A percentile compares a stretch with the other conserved stretches of the same genome.
phyloP scores from a whole-genome alignment of 768 basidiomycete genomes.

The Cystofilobasidium ferigula region DNA sequence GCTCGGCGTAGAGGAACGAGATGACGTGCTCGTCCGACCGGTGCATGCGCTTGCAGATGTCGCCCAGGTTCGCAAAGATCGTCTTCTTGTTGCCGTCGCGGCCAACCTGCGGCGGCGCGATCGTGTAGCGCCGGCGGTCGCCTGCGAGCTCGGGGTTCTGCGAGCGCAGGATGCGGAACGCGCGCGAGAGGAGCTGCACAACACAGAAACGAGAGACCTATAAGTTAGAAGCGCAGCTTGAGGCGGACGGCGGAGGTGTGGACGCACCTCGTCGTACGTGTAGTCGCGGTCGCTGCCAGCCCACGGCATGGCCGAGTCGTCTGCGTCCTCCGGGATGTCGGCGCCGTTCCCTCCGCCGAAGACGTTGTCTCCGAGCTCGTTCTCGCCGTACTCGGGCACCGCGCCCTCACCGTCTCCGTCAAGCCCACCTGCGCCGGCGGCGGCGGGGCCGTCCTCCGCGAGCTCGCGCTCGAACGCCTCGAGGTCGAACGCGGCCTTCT shows the following conservation, averaged over 20 bases:
- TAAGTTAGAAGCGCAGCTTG: no score
- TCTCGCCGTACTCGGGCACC: conserved; percentile 35
- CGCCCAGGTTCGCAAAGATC: conserved; percentile 89
- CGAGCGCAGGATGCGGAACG: conserved; percentile 79
- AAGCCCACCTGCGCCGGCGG: conserved; percentile 44
- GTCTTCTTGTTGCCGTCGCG: conserved; percentile 97
- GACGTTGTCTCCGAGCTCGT: conserved; percentile 78
- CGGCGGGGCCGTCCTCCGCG: conserved; percentile 50
- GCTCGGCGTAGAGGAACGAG: conserved; percentile 89
- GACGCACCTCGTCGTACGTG: conserved; percentile 75
- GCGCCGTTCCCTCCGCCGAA: conserved; percentile 49
- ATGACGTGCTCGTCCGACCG: conserved; percentile 95
- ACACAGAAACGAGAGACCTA: not conserved
- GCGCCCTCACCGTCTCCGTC: conserved; percentile 48
- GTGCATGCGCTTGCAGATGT: conserved; percentile 98
- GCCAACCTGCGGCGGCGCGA: conserved; percentile 86
- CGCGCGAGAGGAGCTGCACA: conserved; percentile 76
- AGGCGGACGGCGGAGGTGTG: not conserved
- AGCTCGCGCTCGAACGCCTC: conserved; percentile 93
- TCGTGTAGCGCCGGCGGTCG: conserved; percentile 82
- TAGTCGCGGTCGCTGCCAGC: conserved; percentile 87
- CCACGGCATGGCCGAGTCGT: conserved; percentile 48
- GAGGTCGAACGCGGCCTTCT: conserved; percentile 78
- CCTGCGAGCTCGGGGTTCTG: conserved; percentile 84
- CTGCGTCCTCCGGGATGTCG: conserved; percentile 29